phyloP scores from a whole-genome alignment of 2,329 filamentous ascomycete genomes.

The Beauveria scarabaeidicola region DNA sequence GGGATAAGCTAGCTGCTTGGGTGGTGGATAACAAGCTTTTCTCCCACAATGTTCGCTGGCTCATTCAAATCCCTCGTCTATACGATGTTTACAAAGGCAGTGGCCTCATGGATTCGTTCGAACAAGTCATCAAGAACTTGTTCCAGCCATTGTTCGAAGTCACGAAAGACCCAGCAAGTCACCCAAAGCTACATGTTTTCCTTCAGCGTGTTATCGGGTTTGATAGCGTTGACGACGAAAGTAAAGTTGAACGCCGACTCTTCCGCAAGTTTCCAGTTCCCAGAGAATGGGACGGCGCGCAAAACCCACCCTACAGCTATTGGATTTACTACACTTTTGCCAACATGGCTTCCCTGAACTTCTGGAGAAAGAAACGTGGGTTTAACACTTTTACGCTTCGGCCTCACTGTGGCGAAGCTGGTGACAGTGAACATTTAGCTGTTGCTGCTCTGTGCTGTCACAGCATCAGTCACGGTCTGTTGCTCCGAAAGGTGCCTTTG shows the following conservation, averaged over 20 bases:
- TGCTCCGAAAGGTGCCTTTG: conserved; percentile 87
- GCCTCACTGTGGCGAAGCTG: conserved; percentile 93
- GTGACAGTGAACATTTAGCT: conserved; percentile 91
- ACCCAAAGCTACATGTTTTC: conserved; percentile 92
- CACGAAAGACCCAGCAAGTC: conserved; percentile 73
- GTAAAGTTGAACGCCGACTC: conserved; percentile 88
- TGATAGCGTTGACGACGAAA: conserved; percentile 96
- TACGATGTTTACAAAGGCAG: conserved; percentile 94
- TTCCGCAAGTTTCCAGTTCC: conserved; percentile 93
- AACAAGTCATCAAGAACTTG: conserved; percentile 82
- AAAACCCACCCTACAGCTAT: conserved; percentile 97
- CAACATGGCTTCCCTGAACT: conserved; percentile 87
- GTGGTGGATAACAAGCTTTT: conserved; percentile 97
- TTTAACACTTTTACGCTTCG: conserved; percentile 94
- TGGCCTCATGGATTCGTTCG: conserved; percentile 78
- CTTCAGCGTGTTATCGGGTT: conserved; percentile 93
- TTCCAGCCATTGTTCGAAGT: conserved; percentile 94
- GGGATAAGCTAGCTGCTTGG: conserved; percentile 97
- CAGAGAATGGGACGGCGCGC: conserved; percentile 77
- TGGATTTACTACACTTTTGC: conserved; percentile 98
- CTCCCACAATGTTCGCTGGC: conserved; percentile 94
- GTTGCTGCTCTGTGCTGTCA: conserved; percentile 88
- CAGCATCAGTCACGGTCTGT: conserved; percentile 90
- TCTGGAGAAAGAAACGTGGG: conserved; percentile 80
- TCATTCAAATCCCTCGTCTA: conserved; percentile 88